These are phyloP conservation scores for Porphyrellus cyaneotinctus DNA, from an alignment of 768 basidiomycete species.

Conservation along the genomic window DNA sequence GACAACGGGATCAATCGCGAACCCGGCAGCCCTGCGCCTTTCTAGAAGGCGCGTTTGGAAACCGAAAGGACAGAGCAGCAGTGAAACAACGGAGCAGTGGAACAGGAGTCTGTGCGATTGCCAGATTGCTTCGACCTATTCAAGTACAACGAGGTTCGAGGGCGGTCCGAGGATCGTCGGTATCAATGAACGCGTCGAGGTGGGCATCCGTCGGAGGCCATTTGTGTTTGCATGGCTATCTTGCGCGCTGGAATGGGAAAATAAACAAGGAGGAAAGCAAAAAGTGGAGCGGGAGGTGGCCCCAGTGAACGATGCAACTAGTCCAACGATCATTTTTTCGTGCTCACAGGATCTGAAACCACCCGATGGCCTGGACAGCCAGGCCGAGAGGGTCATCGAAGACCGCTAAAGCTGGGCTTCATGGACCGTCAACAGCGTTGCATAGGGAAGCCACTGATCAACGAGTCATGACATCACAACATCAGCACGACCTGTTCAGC, in stretches of 20 bases:
- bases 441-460: not conserved
- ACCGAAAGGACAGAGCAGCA: not conserved
- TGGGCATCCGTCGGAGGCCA: not conserved
- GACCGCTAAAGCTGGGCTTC: no score
- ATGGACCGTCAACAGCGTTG: no score
- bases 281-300: not conserved
- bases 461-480: constrained; percentile 6
- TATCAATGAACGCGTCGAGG: not conserved
- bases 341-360: not conserved
- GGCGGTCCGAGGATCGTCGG: not conserved
- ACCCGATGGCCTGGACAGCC: not conserved
- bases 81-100: not conserved
- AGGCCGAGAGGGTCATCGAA: not conserved
- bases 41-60: not conserved
- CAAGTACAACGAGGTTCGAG: not conserved
- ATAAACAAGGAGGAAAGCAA: not conserved
- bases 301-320: no score
- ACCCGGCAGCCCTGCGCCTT: not conserved
- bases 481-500: not conserved
- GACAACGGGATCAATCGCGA: not conserved
- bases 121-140: not conserved
- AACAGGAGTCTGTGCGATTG: not conserved
- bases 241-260: constrained; percentile 3
- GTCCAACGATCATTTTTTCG: not conserved
- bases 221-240: not conserved